Percentiles rank a stretch among this genome's conserved stretches.
Evolutionary conservation across 1,284 basidiomycete genomes (phyloP).

Genomic region (Heterobasidion irregulare): DNA sequence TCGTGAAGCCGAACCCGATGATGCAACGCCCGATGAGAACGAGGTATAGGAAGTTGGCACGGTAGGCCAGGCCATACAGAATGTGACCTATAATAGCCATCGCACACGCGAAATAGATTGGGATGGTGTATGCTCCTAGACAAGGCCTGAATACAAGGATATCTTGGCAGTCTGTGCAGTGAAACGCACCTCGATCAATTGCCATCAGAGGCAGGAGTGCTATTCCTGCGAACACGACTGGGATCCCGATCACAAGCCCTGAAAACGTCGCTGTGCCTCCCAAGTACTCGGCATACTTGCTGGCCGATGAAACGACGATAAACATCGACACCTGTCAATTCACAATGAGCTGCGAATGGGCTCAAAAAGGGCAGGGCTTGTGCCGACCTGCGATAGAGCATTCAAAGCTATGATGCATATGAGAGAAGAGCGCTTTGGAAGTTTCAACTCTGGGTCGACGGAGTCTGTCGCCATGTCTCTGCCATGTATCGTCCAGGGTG

Average conservation of each 20-base stretch:
- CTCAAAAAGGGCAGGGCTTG: not conserved
- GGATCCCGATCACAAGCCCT: constrained; percentile 65
- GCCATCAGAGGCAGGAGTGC: constrained; percentile 48
- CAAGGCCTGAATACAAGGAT: no score
- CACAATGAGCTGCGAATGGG: not conserved
- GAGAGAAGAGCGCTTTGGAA: constrained; percentile 35
- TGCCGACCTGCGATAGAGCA: constrained; percentile 34
- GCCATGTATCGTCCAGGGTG: no score
- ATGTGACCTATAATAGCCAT: constrained; percentile 32
- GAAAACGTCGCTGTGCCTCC: constrained; percentile 66
- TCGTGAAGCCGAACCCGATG: constrained; percentile 37
- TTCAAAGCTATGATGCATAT: constrained; percentile 34
- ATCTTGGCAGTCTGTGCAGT: not conserved
- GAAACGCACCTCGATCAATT: constrained; percentile 41
- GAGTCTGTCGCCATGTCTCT: not conserved
- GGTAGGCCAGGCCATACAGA: constrained; percentile 37
- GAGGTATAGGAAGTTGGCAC: constrained; percentile 35
- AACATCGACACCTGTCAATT: constrained; percentile 21
- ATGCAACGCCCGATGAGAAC: constrained; percentile 39
- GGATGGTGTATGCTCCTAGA: constrained; percentile 41
- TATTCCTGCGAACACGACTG: constrained; percentile 48
- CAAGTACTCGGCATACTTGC: constrained; percentile 50
- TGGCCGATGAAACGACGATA: constrained; percentile 59
- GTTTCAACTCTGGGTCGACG: constrained; percentile 35
- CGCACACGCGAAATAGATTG: constrained; percentile 36